phyloP scores from a whole-genome alignment of 305 asterid species.

The Ajuga reptans region DNA sequence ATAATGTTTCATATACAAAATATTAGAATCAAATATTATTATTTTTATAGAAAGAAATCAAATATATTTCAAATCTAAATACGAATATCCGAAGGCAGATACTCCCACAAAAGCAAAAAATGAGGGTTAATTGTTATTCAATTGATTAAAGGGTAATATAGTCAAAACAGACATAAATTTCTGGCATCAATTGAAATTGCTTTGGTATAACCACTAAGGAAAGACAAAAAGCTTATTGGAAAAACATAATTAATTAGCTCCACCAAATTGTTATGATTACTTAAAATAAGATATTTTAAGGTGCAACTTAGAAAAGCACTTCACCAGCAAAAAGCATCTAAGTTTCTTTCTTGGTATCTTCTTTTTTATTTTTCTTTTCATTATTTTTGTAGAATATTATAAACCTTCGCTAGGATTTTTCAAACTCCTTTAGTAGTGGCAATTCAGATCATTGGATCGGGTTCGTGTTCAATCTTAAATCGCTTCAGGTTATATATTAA shows the following conservation, averaged over 20 bases:
- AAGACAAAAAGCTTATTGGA: background rate
- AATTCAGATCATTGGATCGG: too few relatives aligned
- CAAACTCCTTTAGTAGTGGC: background rate
- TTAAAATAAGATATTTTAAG: background rate
- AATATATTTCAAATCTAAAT: too few relatives aligned
- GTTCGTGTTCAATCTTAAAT: too few relatives aligned
- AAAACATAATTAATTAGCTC: conserved; percentile 8
- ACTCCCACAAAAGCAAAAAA: too few relatives aligned
- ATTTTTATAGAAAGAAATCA: too few relatives aligned
- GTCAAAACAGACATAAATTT: background rate
- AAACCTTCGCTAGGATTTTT: background rate
- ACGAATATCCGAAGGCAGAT: too few relatives aligned
- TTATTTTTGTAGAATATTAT: background rate
- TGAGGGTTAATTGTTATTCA: too few relatives aligned
- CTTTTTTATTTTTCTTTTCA: background rate
- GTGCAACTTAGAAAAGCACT: conserved; percentile 9
- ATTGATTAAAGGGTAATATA: background rate
- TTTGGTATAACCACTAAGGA: background rate
- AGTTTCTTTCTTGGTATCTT: background rate
- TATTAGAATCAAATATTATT: too few relatives aligned
- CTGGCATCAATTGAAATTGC: background rate
- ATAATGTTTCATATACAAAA: too few relatives aligned
- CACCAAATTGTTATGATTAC: conserved; percentile 3
- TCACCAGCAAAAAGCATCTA: background rate
- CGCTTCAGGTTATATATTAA: too few relatives aligned